Evolutionary conservation across 495 filamentous ascomycete species (phyloP).

Genomic region (Neurospora sp.): DNA sequence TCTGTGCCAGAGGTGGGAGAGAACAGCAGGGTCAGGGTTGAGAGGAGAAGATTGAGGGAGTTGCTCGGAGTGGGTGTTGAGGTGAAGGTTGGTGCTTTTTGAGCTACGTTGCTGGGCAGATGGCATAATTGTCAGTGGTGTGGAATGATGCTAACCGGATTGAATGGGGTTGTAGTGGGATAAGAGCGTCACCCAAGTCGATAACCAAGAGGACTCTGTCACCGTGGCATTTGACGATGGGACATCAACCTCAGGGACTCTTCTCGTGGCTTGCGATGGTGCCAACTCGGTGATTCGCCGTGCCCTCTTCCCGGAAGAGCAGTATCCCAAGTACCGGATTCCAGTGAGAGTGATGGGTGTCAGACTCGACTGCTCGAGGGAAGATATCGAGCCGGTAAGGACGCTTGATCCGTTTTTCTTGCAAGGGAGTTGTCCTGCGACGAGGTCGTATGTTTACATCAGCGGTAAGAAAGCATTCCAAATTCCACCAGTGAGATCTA

Average conservation of each 20-base stretch:
- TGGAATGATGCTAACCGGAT: neutral
- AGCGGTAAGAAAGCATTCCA: slow-evolving; percentile 16
- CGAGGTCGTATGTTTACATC: slow-evolving; percentile 37
- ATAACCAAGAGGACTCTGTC: slow-evolving; percentile 11
- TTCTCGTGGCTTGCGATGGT: slow-evolving; percentile 25
- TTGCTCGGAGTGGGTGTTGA: slow-evolving; percentile 39
- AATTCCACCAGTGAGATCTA: neutral
- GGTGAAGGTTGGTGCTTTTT: slow-evolving; percentile 24
- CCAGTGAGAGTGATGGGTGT: slow-evolving; percentile 22
- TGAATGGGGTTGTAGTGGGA: slow-evolving; percentile 14
- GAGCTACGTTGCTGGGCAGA: neutral
- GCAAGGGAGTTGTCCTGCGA: slow-evolving; percentile 47
- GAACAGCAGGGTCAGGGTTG: slow-evolving; percentile 31
- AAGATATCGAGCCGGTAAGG: slow-evolving; percentile 18
- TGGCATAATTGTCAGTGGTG: neutral
- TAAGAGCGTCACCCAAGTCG: slow-evolving; percentile 11
- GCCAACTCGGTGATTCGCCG: slow-evolving; percentile 17
- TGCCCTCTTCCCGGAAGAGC: slow-evolving; percentile 13
- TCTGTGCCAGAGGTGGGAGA: slow-evolving; percentile 35
- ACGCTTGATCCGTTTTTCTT: slow-evolving; percentile 51
- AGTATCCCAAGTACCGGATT: slow-evolving; percentile 8
- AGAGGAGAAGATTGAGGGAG: slow-evolving; percentile 35
- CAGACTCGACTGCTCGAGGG: slow-evolving; percentile 18
- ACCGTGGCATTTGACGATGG: slow-evolving; percentile 22
- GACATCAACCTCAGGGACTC: slow-evolving; percentile 9